Percentiles rank a stretch among this genome's conserved stretches.
phyloP scores from a whole-genome alignment of 352 stramenopile species.

The Globisporangium uncinulatum region DNA sequence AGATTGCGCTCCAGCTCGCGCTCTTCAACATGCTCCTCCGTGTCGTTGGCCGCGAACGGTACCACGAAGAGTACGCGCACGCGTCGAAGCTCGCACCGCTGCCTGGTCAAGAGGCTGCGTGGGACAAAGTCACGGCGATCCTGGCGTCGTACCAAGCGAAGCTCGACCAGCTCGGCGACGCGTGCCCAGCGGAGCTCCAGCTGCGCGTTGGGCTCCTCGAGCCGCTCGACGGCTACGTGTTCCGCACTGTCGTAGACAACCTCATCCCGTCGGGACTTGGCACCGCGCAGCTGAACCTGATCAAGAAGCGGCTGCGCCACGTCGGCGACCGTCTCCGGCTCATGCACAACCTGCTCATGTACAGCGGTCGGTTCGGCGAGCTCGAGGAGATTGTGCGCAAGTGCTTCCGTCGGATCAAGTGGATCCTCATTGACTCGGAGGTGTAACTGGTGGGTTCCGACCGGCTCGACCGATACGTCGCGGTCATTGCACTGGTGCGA shows the following conservation, averaged over 20 bases:
- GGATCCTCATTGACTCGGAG: slow-evolving; percentile 89
- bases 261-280: slow-evolving; percentile 70
- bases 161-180: slow-evolving; percentile 60
- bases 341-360: slow-evolving; percentile 89
- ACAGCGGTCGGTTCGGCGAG: slow-evolving; percentile 75
- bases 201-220: slow-evolving; percentile 65
- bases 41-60: slow-evolving; percentile 73
- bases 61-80: slow-evolving; percentile 65
- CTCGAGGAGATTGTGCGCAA: slow-evolving; percentile 89
- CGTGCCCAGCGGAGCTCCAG: slow-evolving; percentile 56
- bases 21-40: slow-evolving; percentile 86
- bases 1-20: slow-evolving; percentile 73
- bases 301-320: slow-evolving; percentile 85
- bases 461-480: too few relatives aligned
- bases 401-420: slow-evolving; percentile 90
- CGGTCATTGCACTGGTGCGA: too few relatives aligned
- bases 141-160: slow-evolving; percentile 69
- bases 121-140: slow-evolving; percentile 62
- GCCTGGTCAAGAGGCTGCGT: slow-evolving; percentile 65
- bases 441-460: slow-evolving; percentile 35
- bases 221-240: slow-evolving; percentile 83
- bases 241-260: slow-evolving; percentile 84
- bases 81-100: slow-evolving; percentile 52
- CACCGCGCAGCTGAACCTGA: slow-evolving; percentile 81
- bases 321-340: slow-evolving; percentile 82